Conservation (phyloP, 2,329 filamentous ascomycete genomes). For the Ascochyta koolunga region DNA sequence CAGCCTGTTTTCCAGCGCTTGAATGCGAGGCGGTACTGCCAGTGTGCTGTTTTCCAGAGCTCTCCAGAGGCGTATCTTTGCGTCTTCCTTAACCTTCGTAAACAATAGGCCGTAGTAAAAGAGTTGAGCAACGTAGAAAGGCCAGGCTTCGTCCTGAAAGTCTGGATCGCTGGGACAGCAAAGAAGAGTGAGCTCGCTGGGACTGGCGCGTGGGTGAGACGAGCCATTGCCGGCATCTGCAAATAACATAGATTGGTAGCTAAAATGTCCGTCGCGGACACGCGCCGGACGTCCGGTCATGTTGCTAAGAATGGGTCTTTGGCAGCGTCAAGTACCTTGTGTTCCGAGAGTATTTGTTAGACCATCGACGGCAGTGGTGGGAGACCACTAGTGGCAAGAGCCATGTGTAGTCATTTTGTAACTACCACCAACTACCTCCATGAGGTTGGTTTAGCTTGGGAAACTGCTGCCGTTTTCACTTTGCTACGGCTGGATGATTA, state of each 20-base stretch:
- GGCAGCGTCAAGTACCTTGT: neutral
- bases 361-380: neutral
- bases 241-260: neutral
- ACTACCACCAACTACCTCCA: neutral
- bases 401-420: neutral
- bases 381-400: neutral
- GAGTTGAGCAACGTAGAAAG: neutral
- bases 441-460: too few relatives aligned
- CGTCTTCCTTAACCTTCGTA: neutral
- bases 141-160: neutral
- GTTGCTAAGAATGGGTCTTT: neutral
- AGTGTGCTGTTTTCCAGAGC: neutral
- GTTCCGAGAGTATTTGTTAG: neutral
- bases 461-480: too few relatives aligned
- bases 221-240: neutral
- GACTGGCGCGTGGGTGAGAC: neutral
- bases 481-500: too few relatives aligned
- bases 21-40: neutral
- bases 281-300: neutral
- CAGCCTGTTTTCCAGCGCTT: neutral
- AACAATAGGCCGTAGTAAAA: neutral
- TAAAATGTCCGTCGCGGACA: neutral
- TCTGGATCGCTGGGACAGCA: neutral
- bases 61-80: neutral
- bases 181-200: neutral